Evolutionary conservation across 139 green algal species (phyloP).

Genomic region (Asterochloris sp.): DNA sequence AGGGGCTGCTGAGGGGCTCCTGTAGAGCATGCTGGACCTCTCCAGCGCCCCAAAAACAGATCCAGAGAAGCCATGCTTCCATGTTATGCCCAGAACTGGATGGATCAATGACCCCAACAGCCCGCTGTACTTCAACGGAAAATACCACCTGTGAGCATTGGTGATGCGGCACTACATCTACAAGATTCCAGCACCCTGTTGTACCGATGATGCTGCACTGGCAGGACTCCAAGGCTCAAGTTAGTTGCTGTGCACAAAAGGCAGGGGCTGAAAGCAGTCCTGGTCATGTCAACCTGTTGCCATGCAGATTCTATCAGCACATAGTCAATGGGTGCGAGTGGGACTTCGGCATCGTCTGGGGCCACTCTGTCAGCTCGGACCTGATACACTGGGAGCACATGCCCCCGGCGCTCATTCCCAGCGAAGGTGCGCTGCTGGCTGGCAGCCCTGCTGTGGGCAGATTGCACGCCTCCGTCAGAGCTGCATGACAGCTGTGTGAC

Average conservation of each 20-base stretch:
- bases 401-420: conserved; percentile 68
- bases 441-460: background rate
- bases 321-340: conserved; percentile 63
- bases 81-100: conserved; percentile 20
- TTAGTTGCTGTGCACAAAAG: background rate
- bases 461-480: too few species aligned
- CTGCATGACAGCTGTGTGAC: too few species aligned
- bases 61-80: conserved; percentile 25
- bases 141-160: conserved; percentile 35
- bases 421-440: background rate
- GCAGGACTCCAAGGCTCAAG: background rate
- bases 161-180: background rate
- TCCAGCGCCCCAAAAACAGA: conserved; percentile 12
- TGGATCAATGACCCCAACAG: conserved; percentile 39
- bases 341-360: conserved; percentile 83
- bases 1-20: conserved; percentile 1
- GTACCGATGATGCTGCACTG: background rate
- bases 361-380: conserved; percentile 60
- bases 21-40: conserved; percentile 18
- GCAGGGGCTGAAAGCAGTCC: background rate
- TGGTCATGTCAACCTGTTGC: background rate
- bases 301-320: conserved; percentile 78
- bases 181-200: background rate
- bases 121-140: conserved; percentile 23
- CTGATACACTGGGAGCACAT: conserved; percentile 72